Evolutionary conservation across 371 early-diverging fungal genomes (phyloP).

Genomic region (Dichotomocladium elegans): DNA sequence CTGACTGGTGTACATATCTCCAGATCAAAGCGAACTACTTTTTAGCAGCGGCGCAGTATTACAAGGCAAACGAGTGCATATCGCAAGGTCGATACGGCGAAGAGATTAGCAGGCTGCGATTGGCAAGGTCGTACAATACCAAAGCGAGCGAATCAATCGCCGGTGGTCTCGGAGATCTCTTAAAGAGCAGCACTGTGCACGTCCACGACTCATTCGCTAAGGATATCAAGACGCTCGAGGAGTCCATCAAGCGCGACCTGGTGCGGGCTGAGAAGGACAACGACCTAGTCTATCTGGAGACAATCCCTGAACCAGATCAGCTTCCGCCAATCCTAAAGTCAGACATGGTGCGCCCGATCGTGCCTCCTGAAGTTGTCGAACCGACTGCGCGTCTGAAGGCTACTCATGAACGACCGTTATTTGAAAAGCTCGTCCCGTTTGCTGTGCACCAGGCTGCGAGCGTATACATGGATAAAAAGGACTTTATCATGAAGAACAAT

Average conservation of each 20-base stretch:
- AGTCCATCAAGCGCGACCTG: conserved; percentile 54
- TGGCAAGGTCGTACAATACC: conserved; percentile 40
- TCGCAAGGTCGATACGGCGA: conserved; percentile 80
- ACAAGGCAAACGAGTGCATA: conserved; percentile 71
- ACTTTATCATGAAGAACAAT: conserved; percentile 64
- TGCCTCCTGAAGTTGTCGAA: conserved; percentile 29
- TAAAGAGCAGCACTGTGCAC: neutral
- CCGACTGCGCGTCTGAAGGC: conserved; percentile 5
- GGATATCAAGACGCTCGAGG: conserved; percentile 35
- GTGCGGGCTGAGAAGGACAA: conserved; percentile 83
- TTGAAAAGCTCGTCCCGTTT: conserved; percentile 82
- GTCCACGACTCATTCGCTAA: conserved; percentile 13
- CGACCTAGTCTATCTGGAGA: conserved; percentile 80
- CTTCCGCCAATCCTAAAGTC: conserved; percentile 64
- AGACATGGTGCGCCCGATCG: conserved; percentile 67
- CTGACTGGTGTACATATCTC: conserved; percentile 62
- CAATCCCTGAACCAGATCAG: conserved; percentile 60
- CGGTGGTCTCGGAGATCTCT: neutral
- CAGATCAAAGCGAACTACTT: conserved; percentile 72
- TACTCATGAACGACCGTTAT: conserved; percentile 64
- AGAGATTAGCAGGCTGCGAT: conserved; percentile 72
- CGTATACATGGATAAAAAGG: conserved; percentile 74
- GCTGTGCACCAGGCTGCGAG: conserved; percentile 87
- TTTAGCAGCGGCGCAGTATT: conserved; percentile 72
- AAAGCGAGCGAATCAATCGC: conserved; percentile 22